Evolutionary conservation across 352 stramenopile species (phyloP).

Genomic region (Pythium brachiatum): DNA sequence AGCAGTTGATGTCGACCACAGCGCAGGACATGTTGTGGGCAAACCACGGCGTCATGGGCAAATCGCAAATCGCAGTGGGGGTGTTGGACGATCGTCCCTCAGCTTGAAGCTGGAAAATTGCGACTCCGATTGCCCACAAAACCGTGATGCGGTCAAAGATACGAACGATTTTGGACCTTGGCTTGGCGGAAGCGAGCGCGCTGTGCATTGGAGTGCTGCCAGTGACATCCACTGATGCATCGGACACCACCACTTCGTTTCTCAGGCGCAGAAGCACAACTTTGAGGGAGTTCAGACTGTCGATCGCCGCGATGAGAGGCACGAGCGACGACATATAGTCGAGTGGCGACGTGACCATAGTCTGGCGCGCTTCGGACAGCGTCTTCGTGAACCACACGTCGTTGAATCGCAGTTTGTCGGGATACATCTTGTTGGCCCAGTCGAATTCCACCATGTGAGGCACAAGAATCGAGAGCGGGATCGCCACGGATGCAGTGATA

Average conservation of each 20-base stretch:
- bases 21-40: slow-evolving; percentile 7
- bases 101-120: not conserved
- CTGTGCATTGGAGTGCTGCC: not conserved
- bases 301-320: slow-evolving; percentile 1
- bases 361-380: not conserved
- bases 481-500: not conserved
- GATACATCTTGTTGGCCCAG: not conserved
- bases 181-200: not conserved
- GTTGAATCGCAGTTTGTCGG: slow-evolving; percentile 1
- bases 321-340: slow-evolving; percentile 10
- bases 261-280: not conserved
- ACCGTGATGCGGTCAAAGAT: not conserved
- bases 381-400: slow-evolving; percentile 8
- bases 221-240: not conserved
- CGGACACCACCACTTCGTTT: not conserved
- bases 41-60: slow-evolving; percentile 18
- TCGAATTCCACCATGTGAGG: slow-evolving; percentile 1
- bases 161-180: not conserved
- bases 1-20: slow-evolving; percentile 24
- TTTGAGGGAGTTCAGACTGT: slow-evolving; percentile 7
- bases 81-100: not conserved
- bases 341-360: slow-evolving; percentile 6
- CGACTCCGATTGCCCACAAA: not conserved
- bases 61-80: not conserved
- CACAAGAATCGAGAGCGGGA: not conserved